A percentile compares a stretch with the other conserved stretches of the same genome.
Conservation (phyloP, 164 flowering plant genomes). For the Magnolia sinica region DNA sequence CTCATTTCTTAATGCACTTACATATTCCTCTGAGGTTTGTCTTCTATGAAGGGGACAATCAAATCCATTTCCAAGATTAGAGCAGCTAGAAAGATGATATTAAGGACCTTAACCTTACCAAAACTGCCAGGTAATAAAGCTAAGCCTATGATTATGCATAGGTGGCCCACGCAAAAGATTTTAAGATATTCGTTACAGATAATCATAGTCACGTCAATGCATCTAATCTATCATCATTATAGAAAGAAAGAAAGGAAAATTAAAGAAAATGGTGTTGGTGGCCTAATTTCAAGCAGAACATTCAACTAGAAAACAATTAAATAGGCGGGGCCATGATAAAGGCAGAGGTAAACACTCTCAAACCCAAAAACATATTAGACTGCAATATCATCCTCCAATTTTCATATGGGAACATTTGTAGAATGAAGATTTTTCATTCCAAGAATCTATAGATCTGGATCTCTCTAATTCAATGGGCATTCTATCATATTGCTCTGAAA, state of each 20-base stretch:
- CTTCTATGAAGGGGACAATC: slow-evolving; percentile 8
- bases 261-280: neutral
- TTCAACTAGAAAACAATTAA: neutral
- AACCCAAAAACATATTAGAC: too few relatives aligned
- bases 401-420: too few relatives aligned
- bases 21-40: neutral
- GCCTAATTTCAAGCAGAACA: neutral
- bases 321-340: neutral
- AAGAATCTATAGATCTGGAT: too few relatives aligned
- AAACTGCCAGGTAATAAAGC: slow-evolving; percentile 2
- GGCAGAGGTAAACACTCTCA: neutral
- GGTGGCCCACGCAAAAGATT: slow-evolving; percentile 5
- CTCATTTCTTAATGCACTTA: too few relatives aligned
- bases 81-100: neutral
- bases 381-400: too few relatives aligned
- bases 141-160: neutral
- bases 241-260: too few relatives aligned
- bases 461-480: too few relatives aligned
- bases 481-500: too few relatives aligned
- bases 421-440: too few relatives aligned
- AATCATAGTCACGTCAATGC: neutral
- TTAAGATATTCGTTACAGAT: neutral
- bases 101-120: neutral
- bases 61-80: slow-evolving; percentile 6
- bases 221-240: neutral